A percentile compares a stretch with the other conserved stretches of the same genome.
phyloP scores from a whole-genome alignment of 1,284 basidiomycete genomes.

The Rhodotorula sp. region DNA sequence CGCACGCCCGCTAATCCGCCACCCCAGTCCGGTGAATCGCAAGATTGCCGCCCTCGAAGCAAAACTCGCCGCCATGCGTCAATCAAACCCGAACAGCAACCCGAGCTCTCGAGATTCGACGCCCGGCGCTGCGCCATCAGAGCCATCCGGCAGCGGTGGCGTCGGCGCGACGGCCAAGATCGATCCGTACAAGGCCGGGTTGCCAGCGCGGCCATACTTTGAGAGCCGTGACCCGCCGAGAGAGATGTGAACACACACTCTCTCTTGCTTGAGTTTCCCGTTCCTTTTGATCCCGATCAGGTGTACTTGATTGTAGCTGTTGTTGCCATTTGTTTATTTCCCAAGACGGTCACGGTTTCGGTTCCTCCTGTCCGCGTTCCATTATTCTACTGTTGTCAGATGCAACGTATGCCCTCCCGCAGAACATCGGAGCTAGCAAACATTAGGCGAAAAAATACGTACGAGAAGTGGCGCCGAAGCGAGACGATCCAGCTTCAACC shows the following conservation, averaged over 20 bases:
- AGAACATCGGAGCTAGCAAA: no score
- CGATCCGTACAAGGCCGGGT: conserved; percentile 8
- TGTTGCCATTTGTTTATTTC: no score
- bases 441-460: no score
- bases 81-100: conserved; percentile 5
- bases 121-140: neutral
- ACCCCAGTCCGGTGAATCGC: conserved; percentile 51
- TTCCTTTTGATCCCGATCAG: neutral
- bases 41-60: conserved; percentile 96
- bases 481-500: no score
- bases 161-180: conserved; percentile 5
- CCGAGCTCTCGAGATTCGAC: neutral
- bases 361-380: no score
- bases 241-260: conserved; percentile 20
- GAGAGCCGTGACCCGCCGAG: conserved; percentile 9
- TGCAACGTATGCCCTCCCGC: no score
- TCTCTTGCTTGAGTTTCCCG: neutral
- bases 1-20: neutral
- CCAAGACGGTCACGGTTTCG: no score
- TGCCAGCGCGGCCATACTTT: conserved; percentile 15
- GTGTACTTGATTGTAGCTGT: neutral
- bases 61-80: conserved; percentile 72
- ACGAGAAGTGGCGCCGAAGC: no score
- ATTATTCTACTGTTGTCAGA: no score
- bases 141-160: neutral